Evolutionary conservation across 768 basidiomycete species (phyloP), one percentile per base, ranked within the genome.

Genomic region (Rubroboletus pulcherrimus): DNA sequence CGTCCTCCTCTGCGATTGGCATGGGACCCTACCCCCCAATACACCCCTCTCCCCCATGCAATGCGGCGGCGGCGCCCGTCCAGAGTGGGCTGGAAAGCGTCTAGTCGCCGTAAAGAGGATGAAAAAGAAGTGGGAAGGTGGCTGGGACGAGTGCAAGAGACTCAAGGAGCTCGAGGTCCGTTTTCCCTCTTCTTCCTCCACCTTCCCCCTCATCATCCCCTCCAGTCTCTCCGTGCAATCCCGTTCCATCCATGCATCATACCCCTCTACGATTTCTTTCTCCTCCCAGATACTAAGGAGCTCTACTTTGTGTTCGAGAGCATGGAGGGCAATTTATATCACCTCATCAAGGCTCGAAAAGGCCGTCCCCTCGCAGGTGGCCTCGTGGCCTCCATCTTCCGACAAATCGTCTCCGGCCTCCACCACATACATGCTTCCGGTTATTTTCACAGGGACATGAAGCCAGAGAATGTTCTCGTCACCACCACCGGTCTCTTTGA

Each of bases 401-500:
- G 82, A 54, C 97, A 99, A 74, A 90, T 95, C 65, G 85, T 92
- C 43, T 77, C 83, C 15, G 97, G 97, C 38, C 82, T 99, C 35
- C 79, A 93, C 66, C 97, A 99, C 72, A 93, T 98, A 61, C 97
- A 99, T 73, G 71, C 78, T 14, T 78, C 86, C 31, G 97, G 96
- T 35, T 99, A 96, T 74, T 99, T 99, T 74, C 97, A 99, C 74
- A 91, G 97, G 47, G 97, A 99, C 72, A 97, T 99, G 93, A 99
- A 99, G 74, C 97, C 97, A 37, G 97, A 99, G 73, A 99, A 99
- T 66, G 88, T 98, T 8, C 84, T 99, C 49, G 97, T 99, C 64
- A 98, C 97, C 17, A 98, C 97, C 2, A 97, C 93, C 14, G 97
- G 97, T 19, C 81, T 96, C 49, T 87, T 89, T 62, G 92, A 97